Evolutionary conservation across 805 yeast genomes (phyloP).

Genomic region (Diddensiella santjacobensis): DNA sequence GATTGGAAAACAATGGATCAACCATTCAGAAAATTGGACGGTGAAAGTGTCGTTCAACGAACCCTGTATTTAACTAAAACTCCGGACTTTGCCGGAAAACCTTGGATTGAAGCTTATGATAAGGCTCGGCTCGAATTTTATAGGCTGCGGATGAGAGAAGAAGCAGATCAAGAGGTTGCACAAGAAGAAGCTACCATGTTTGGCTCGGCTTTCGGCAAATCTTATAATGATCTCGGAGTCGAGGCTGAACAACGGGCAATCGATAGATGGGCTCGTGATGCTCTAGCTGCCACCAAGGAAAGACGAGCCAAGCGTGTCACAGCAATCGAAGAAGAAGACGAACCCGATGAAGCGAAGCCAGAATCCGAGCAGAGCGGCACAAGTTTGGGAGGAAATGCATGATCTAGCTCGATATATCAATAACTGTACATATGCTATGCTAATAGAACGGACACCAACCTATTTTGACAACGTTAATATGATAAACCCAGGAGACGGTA

Average conservation of each 20-base stretch:
- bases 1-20: slow-evolving; percentile 85
- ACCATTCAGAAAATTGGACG: slow-evolving; percentile 69
- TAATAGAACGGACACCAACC: slow-evolving; percentile 38
- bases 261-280: slow-evolving; percentile 70
- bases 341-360: slow-evolving; percentile 11
- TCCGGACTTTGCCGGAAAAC: slow-evolving; percentile 26
- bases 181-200: slow-evolving; percentile 82
- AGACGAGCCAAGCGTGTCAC: slow-evolving; percentile 32
- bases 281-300: slow-evolving; percentile 58
- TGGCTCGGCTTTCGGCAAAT: slow-evolving; percentile 68
- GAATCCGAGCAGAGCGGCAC: background rate
- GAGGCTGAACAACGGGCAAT: slow-evolving; percentile 66
- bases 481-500: too few species aligned
- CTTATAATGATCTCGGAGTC: slow-evolving; percentile 64
- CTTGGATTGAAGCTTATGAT: slow-evolving; percentile 64
- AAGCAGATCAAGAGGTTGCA: slow-evolving; percentile 64
- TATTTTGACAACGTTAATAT: background rate
- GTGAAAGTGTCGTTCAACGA: slow-evolving; percentile 83
- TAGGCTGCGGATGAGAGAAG: slow-evolving; percentile 77
- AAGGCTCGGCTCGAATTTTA: slow-evolving; percentile 86
- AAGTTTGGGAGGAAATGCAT: background rate
- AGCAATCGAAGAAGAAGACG: slow-evolving; percentile 29
- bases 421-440: background rate
- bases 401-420: too few species aligned
- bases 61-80: slow-evolving; percentile 51